These are phyloP conservation scores for Ceratobasidium sp. DNA, from an alignment of 1,284 basidiomycete genomes.

Conservation along the genomic window DNA sequence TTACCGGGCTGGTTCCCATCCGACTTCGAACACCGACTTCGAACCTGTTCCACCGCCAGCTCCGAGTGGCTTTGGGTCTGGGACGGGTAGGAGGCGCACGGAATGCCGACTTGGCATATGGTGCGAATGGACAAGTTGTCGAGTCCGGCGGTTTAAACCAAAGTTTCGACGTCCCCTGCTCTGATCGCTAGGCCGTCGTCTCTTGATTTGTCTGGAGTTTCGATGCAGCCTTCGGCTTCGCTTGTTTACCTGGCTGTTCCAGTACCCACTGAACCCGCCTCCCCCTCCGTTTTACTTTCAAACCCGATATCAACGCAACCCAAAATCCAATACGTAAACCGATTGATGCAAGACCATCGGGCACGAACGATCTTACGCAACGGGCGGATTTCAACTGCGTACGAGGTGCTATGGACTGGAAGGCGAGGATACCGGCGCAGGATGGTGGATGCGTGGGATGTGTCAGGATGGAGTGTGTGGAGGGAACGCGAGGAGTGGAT, in stretches of 20 bases:
- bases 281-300: neutral
- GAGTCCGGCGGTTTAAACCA: neutral
- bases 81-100: too few relatives aligned
- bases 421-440: slow-evolving; percentile 18
- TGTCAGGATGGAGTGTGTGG: too few relatives aligned
- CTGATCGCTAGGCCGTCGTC: neutral
- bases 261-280: neutral
- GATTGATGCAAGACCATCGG: slow-evolving; percentile 47
- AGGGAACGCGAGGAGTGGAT: slow-evolving; percentile 36
- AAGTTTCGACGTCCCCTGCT: neutral
- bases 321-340: slow-evolving; percentile 49
- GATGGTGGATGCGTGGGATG: slow-evolving; percentile 48
- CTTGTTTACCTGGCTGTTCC: neutral
- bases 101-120: slow-evolving; percentile 13
- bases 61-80: neutral
- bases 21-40: slow-evolving; percentile 28
- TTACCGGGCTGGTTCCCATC: slow-evolving; percentile 29
- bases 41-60: neutral
- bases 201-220: neutral
- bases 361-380: slow-evolving; percentile 49
- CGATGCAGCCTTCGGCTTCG: too few relatives aligned
- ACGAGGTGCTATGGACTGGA: slow-evolving; percentile 47
- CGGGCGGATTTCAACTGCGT: slow-evolving; percentile 48
- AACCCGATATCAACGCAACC: slow-evolving; percentile 5
- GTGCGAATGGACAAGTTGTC: neutral